These are phyloP conservation scores for Pichia deserticola DNA, from an alignment of 805 yeast genomes.

Conservation along the genomic window DNA sequence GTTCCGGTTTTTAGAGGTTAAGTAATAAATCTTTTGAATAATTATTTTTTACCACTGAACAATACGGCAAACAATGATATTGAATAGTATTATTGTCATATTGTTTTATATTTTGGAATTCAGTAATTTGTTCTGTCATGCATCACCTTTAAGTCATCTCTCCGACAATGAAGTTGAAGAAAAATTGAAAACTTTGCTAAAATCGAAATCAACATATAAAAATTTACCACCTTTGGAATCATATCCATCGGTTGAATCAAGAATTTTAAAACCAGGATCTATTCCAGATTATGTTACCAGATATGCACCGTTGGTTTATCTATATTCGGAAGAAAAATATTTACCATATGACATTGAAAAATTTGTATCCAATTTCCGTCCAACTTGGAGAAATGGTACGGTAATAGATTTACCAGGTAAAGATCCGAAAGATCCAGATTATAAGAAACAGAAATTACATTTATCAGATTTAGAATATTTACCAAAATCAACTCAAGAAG, in stretches of 20 bases:
- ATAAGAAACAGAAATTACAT: constrained; percentile 14
- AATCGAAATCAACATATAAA: constrained; percentile 11
- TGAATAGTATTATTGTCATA: neutral
- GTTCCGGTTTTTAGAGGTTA: too few relatives aligned
- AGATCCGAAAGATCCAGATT: constrained; percentile 9
- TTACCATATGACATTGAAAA: constrained; percentile 74
- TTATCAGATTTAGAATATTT: constrained; percentile 31
- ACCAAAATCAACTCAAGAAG: constrained; percentile 23
- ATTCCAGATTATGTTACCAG: constrained; percentile 59
- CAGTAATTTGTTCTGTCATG: neutral
- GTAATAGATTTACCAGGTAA: constrained; percentile 22
- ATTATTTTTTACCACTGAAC: neutral
- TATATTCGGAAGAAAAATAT: constrained; percentile 84
- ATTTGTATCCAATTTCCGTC: constrained; percentile 59
- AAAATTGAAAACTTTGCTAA: neutral
- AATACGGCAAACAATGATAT: neutral
- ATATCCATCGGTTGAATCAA: constrained; percentile 28
- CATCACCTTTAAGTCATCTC: neutral
- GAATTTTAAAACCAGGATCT: constrained; percentile 42
- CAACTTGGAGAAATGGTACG: constrained; percentile 45
- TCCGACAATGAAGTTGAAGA: neutral
- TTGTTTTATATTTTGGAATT: neutral
- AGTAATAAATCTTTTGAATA: too few relatives aligned
- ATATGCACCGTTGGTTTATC: constrained; percentile 69
- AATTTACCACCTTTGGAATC: constrained; percentile 31